These are phyloP conservation scores for Triticum urartu DNA, from an alignment of 176 grass and related monocot genomes.

Conservation along the genomic window DNA sequence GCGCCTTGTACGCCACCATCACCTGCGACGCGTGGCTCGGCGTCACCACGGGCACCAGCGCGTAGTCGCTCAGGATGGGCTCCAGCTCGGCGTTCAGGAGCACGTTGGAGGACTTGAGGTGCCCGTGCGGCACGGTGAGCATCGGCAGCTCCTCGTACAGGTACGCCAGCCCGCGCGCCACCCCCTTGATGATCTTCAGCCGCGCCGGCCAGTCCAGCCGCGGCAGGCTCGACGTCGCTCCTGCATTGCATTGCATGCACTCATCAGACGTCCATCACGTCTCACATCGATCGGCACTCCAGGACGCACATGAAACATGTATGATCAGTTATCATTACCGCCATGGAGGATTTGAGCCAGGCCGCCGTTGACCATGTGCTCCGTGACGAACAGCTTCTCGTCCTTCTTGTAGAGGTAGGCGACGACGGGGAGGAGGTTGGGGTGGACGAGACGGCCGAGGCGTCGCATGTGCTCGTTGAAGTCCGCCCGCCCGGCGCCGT, in stretches of 20 bases:
- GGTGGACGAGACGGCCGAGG: conserved; percentile 64
- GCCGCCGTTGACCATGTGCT: conserved; percentile 76
- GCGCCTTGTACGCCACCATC: conserved; percentile 93
- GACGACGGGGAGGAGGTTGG: conserved; percentile 76
- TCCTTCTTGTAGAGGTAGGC: conserved; percentile 94
- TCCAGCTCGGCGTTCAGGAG: conserved; percentile 55
- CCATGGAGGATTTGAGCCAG: conserved; percentile 74
- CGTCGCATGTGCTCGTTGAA: conserved; percentile 92
- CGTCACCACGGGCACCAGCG: conserved; percentile 63
- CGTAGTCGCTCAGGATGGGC: conserved; percentile 81
- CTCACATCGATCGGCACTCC: not conserved
- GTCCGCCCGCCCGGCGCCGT: conserved; percentile 51
- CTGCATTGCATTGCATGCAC: conserved; percentile 37
- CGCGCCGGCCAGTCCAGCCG: conserved; percentile 67
- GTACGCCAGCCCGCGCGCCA: conserved; percentile 69
- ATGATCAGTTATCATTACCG: conserved; percentile 6
- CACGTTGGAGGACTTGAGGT: conserved; percentile 93
- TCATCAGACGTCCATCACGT: not conserved
- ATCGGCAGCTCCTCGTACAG: conserved; percentile 84
- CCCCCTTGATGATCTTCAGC: conserved; percentile 82
- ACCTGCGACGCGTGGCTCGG: conserved; percentile 52
- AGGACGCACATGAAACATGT: too few relatives aligned
- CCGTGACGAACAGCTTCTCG: conserved; percentile 77
- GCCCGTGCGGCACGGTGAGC: conserved; percentile 83
- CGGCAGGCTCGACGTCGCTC: conserved; percentile 45